Evolutionary conservation across 805 yeast genomes (phyloP).

Genomic region (Saturnispora ahearnii): DNA sequence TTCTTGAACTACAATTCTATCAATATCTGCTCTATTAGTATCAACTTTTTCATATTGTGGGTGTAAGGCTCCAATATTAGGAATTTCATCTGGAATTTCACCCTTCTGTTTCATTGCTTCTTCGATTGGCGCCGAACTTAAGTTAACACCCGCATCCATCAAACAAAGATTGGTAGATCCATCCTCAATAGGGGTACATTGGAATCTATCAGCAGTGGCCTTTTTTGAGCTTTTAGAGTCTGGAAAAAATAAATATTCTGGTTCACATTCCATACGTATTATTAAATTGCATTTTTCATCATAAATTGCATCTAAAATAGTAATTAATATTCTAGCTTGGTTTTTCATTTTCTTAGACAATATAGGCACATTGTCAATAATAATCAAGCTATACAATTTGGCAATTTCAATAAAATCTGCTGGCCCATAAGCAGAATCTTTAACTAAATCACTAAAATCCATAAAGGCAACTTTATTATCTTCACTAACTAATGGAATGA

Average conservation of each 20-base stretch:
- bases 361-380: constrained; percentile 54
- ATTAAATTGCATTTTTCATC: constrained; percentile 57
- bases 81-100: background rate
- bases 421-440: constrained; percentile 44
- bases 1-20: constrained; percentile 31
- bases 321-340: constrained; percentile 61
- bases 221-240: background rate
- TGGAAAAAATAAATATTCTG: constrained; percentile 57
- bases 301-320: constrained; percentile 58
- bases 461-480: constrained; percentile 35
- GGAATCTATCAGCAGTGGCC: constrained; percentile 8
- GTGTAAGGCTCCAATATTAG: constrained; percentile 3
- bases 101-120: constrained; percentile 34
- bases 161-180: constrained; percentile 8
- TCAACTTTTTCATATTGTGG: constrained; percentile 4
- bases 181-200: constrained; percentile 14
- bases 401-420: constrained; percentile 66
- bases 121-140: constrained; percentile 37
- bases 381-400: constrained; percentile 45
- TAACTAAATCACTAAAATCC: constrained; percentile 47
- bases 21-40: background rate
- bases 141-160: constrained; percentile 6
- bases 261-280: constrained; percentile 39
- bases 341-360: constrained; percentile 49
- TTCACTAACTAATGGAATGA: constrained; percentile 33